Conservation (phyloP, 2,329 filamentous ascomycete genomes). For the Calcarisporium arbuscula region DNA sequence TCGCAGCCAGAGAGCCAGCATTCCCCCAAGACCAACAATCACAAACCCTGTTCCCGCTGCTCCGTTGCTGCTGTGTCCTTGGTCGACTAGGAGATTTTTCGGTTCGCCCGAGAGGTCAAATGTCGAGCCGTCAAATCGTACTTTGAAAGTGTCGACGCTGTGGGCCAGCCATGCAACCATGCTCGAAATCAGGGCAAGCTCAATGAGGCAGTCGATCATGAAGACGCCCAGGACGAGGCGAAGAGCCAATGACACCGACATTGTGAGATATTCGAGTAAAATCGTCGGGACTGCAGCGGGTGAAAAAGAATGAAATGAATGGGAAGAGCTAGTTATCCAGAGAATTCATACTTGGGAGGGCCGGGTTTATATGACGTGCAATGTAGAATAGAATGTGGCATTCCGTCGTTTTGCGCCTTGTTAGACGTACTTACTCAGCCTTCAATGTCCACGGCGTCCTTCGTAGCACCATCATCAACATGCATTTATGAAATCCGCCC, state of each 20-base stretch:
- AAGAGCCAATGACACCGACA: conserved; percentile 7
- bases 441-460: too few species aligned
- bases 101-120: conserved; percentile 15
- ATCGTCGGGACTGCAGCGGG: too few species aligned
- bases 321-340: too few species aligned
- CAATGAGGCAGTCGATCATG: conserved; percentile 20
- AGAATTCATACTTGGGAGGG: too few species aligned
- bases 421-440: too few species aligned
- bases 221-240: conserved; percentile 17
- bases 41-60: conserved; percentile 21
- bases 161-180: conserved; percentile 21
- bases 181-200: conserved; percentile 19
- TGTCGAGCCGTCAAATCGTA: conserved; percentile 10
- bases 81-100: conserved; percentile 17
- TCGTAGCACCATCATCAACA: too few species aligned
- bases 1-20: conserved; percentile 15
- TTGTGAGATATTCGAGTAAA: too few species aligned
- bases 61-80: conserved; percentile 22
- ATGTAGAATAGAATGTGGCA: too few species aligned
- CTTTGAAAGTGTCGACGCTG: conserved; percentile 15
- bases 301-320: too few species aligned
- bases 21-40: conserved; percentile 18
- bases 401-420: too few species aligned
- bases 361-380: too few species aligned
- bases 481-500: too few species aligned